Percentiles rank a stretch among this genome's conserved stretches.
Evolutionary conservation across 768 basidiomycete species (phyloP).

Genomic region (Rhodotorula graminis): DNA sequence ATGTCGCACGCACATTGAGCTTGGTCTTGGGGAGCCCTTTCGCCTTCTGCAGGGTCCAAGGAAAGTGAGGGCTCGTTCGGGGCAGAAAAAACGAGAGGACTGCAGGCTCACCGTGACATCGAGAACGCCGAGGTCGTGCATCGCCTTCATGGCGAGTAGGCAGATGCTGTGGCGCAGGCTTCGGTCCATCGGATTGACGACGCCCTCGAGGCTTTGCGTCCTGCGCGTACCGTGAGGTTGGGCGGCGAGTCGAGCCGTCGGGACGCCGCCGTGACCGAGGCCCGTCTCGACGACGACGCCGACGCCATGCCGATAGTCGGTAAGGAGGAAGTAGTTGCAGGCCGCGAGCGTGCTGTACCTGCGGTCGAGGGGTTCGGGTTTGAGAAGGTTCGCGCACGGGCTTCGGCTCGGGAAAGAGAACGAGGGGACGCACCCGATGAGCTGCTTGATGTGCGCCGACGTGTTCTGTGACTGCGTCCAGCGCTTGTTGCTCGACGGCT

Average conservation of each 20-base stretch:
- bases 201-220: too few species aligned
- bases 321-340: background rate
- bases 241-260: too few species aligned
- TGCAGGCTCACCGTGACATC: background rate
- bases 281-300: background rate
- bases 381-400: too few species aligned
- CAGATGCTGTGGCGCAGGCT: background rate
- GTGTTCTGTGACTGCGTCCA: background rate
- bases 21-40: too few species aligned
- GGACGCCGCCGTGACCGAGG: too few species aligned
- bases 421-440: background rate
- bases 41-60: too few species aligned
- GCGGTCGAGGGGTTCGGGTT: too few species aligned
- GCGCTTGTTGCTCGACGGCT: too few species aligned
- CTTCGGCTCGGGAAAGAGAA: background rate
- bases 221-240: too few species aligned
- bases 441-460: background rate
- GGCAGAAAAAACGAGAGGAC: too few species aligned
- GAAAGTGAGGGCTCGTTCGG: too few species aligned
- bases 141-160: background rate
- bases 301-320: background rate
- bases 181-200: background rate
- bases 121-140: background rate
- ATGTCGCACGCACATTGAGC: too few species aligned
- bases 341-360: background rate